These are phyloP conservation scores for Picea mariana DNA, from an alignment of 83 land plant species.

Conservation along the genomic window DNA sequence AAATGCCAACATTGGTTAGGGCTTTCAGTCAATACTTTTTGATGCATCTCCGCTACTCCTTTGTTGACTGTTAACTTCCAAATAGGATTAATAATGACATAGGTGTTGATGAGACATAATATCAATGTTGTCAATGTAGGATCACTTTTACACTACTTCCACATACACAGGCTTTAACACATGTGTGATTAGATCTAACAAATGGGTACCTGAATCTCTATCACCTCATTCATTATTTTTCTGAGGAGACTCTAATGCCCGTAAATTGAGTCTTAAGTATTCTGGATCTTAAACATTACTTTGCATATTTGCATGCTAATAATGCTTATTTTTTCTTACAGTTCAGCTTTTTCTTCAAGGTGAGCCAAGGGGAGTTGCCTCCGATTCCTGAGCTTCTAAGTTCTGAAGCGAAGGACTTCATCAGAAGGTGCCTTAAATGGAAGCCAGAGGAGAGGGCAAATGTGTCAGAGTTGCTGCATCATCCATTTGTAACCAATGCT, in stretches of 20 bases:
- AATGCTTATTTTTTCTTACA: slow-evolving; percentile 1
- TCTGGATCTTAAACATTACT: not conserved
- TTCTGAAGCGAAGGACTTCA: slow-evolving; percentile 37
- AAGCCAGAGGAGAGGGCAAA: slow-evolving; percentile 52
- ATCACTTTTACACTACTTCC: not conserved
- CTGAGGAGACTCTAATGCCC: not conserved
- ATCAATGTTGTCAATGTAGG: not conserved
- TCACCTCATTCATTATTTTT: not conserved
- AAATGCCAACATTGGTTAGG: not conserved
- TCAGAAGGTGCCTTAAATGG: slow-evolving; percentile 25
- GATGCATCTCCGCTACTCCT: not conserved
- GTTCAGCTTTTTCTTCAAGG: slow-evolving; percentile 22
- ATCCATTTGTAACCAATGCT: slow-evolving; percentile 49
- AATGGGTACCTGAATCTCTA: not conserved
- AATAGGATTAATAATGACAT: not conserved
- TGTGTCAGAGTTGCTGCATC: slow-evolving; percentile 38
- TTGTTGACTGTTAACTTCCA: not conserved
- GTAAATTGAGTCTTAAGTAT: not conserved
- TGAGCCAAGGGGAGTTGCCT: slow-evolving; percentile 42
- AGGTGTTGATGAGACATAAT: not conserved
- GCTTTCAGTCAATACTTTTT: not conserved
- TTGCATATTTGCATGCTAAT: not conserved
- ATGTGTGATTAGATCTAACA: not conserved
- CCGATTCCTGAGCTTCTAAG: slow-evolving; percentile 48
- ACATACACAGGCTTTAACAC: not conserved